phyloP scores from a whole-genome alignment of 2,329 filamentous ascomycete species.

The Fusarium pininemorale region DNA sequence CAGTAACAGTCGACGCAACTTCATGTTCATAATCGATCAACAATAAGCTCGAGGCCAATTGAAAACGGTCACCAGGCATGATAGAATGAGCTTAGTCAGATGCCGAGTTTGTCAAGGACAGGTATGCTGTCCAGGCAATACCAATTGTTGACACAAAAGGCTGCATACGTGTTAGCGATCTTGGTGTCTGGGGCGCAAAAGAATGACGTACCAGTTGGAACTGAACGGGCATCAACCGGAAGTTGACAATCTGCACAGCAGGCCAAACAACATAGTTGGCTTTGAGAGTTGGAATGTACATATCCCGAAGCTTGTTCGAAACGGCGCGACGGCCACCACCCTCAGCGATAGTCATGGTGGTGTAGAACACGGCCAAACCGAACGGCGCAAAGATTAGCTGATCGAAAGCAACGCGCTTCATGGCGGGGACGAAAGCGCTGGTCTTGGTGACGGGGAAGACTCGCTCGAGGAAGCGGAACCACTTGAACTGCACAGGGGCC shows the following conservation, averaged over 20 bases:
- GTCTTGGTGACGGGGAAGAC: conserved; percentile 87
- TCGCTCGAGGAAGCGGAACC: conserved; percentile 87
- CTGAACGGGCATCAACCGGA: conserved; percentile 91
- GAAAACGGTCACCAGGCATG: neutral
- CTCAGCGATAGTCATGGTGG: conserved; percentile 94
- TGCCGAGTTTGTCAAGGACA: conserved; percentile 88
- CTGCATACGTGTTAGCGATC: conserved; percentile 55
- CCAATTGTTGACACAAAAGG: conserved; percentile 95
- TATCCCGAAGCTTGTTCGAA: conserved; percentile 85
- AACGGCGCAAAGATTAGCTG: conserved; percentile 93
- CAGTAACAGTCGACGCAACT: neutral
- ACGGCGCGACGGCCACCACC: conserved; percentile 86
- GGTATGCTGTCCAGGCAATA: conserved; percentile 97
- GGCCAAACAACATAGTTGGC: conserved; percentile 97
- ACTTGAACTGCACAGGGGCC: conserved; percentile 94
- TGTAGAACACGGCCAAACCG: conserved; percentile 89
- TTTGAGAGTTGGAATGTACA: conserved; percentile 93
- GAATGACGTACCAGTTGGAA: conserved; percentile 85
- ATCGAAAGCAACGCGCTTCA: conserved; percentile 92
- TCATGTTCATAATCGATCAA: neutral
- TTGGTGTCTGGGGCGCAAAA: neutral
- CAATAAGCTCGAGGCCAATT: neutral
- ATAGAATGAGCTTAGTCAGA: conserved; percentile 62
- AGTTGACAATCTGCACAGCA: conserved; percentile 95
- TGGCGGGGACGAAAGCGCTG: conserved; percentile 75